Conservation (phyloP, 2,329 filamentous ascomycete genomes). For the Paecilomyces niveus region DNA sequence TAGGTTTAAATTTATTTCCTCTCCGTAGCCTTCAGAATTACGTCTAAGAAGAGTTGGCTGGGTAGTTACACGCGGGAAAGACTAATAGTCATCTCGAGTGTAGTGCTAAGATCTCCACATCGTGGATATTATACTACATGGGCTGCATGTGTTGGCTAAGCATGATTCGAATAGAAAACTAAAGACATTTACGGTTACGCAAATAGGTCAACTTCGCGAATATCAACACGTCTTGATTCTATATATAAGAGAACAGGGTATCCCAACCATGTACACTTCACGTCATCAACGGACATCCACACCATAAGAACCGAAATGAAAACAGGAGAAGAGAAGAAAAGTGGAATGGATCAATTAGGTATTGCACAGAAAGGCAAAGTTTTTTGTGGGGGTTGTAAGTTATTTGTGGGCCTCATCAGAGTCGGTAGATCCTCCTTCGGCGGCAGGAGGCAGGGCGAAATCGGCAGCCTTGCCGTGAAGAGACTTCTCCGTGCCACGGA, state of each 20-base stretch:
- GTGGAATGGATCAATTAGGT: neutral
- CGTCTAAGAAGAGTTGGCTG: too few relatives aligned
- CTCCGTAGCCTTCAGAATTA: too few relatives aligned
- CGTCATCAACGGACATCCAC: neutral
- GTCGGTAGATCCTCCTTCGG: slow-evolving; percentile 8
- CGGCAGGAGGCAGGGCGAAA: slow-evolving; percentile 28
- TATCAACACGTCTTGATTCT: neutral
- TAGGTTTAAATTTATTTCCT: too few relatives aligned
- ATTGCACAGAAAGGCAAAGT: neutral
- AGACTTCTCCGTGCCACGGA: slow-evolving; percentile 30
- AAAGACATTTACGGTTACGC: neutral
- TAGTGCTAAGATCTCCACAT: too few relatives aligned
- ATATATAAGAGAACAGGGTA: neutral
- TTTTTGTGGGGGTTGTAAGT: neutral
- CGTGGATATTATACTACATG: too few relatives aligned
- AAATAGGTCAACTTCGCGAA: neutral
- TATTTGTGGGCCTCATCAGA: neutral
- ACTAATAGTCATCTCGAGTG: too few relatives aligned
- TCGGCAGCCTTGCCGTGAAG: slow-evolving; percentile 20
- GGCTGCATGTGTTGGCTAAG: too few relatives aligned
- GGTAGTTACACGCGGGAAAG: too few relatives aligned
- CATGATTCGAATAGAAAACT: too few relatives aligned
- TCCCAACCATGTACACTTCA: neutral
- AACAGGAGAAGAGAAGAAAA: neutral
- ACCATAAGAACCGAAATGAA: neutral